Evolutionary conservation across 768 basidiomycete genomes (phyloP).

Genomic region (Boletus rufocinnamomeus): DNA sequence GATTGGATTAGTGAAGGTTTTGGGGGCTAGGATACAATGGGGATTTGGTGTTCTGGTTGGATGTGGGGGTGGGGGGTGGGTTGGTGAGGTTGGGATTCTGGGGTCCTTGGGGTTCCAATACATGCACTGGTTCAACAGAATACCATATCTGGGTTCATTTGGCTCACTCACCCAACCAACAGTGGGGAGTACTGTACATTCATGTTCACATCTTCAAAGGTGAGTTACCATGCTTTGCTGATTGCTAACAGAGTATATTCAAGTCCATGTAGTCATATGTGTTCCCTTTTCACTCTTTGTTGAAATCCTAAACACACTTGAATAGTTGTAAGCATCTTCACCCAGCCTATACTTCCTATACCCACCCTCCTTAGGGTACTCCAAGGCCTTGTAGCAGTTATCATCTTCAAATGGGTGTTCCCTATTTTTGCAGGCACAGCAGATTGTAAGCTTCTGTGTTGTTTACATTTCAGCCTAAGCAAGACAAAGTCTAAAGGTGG

Average conservation of each 20-base stretch:
- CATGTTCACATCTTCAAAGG: too few species aligned
- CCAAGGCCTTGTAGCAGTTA: background rate
- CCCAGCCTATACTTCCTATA: background rate
- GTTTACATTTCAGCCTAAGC: too few species aligned
- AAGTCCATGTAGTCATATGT: background rate
- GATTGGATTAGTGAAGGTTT: too few species aligned
- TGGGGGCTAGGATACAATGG: too few species aligned
- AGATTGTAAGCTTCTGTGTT: background rate
- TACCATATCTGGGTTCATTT: background rate
- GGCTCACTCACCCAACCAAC: background rate
- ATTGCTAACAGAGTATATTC: background rate
- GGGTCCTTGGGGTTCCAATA: too few species aligned
- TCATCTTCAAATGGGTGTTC: too few species aligned
- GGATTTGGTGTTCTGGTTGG: too few species aligned
- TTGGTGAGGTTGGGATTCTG: too few species aligned
- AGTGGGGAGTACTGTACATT: too few species aligned
- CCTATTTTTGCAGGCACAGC: background rate
- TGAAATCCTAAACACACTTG: background rate
- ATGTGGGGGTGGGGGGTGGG: too few species aligned
- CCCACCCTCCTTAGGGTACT: background rate
- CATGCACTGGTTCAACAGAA: too few species aligned
- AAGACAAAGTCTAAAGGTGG: background rate
- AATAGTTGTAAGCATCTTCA: background rate
- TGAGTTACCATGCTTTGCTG: background rate
- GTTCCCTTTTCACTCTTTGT: background rate